These are phyloP conservation scores for Teunomyces pallodes DNA, from an alignment of 805 yeast species.

Conservation along the genomic window DNA sequence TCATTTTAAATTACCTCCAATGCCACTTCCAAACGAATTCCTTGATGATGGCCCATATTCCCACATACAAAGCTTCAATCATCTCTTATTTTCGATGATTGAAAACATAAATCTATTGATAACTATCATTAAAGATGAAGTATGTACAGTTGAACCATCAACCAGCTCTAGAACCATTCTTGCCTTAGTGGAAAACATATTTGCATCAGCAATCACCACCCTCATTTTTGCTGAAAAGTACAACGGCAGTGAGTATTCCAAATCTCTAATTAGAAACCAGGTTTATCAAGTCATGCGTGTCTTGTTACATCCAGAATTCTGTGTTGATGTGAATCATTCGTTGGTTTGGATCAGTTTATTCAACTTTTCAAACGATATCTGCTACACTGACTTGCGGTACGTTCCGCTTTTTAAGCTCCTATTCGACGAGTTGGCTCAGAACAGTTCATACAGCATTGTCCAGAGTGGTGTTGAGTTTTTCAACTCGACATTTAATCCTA, in stretches of 20 bases:
- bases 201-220: slow-evolving; percentile 15
- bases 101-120: slow-evolving; percentile 10
- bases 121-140: slow-evolving; percentile 14
- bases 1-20: slow-evolving; percentile 25
- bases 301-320: slow-evolving; percentile 9
- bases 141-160: background rate
- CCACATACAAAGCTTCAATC: slow-evolving; percentile 7
- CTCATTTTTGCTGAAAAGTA: slow-evolving; percentile 8
- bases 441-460: slow-evolving; percentile 16
- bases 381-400: slow-evolving; percentile 25
- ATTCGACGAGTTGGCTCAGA: slow-evolving; percentile 14
- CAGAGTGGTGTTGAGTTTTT: slow-evolving; percentile 23
- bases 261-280: background rate
- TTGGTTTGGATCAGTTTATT: slow-evolving; percentile 28
- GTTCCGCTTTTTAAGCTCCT: slow-evolving; percentile 18
- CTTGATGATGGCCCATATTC: slow-evolving; percentile 6
- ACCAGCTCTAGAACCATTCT: slow-evolving; percentile 10
- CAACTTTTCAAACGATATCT: slow-evolving; percentile 28
- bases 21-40: slow-evolving; percentile 24
- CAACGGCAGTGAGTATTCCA: slow-evolving; percentile 3
- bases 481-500: slow-evolving; percentile 17
- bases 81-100: slow-evolving; percentile 7
- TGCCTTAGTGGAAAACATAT: slow-evolving; percentile 13
- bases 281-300: slow-evolving; percentile 7
- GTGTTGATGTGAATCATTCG: slow-evolving; percentile 9